A percentile compares a stretch with the other conserved stretches of the same genome.
Evolutionary conservation across 768 basidiomycete genomes (phyloP).

Genomic region (Coprinopsis marcescibilis): DNA sequence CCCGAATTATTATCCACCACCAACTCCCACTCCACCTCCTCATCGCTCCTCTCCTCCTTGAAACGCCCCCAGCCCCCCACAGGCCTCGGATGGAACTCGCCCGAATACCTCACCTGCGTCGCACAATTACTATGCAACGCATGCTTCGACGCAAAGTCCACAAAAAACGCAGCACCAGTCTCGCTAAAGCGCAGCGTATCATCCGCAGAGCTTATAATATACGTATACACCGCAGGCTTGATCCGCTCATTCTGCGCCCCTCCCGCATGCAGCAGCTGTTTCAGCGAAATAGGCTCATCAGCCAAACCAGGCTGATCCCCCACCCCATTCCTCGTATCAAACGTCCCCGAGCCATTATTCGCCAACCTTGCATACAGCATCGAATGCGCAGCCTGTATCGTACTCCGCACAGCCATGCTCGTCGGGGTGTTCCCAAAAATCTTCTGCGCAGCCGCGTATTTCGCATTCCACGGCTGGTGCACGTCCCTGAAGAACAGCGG

Average conservation of each 20-base stretch:
- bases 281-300: conserved; percentile 10
- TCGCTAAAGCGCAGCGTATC: conserved; percentile 79
- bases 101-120: conserved; percentile 60
- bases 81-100: conserved; percentile 76
- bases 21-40: conserved; percentile 67
- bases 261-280: conserved; percentile 47
- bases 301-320: not conserved
- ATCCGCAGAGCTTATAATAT: conserved; percentile 72
- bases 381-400: conserved; percentile 67
- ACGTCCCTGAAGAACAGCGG: conserved; percentile 52
- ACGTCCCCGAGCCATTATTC: conserved; percentile 55
- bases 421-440: conserved; percentile 60
- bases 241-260: conserved; percentile 36
- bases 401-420: conserved; percentile 57
- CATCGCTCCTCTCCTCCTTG: conserved; percentile 47
- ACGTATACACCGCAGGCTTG: conserved; percentile 83
- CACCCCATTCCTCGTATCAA: conserved; percentile 44
- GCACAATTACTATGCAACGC: conserved; percentile 77
- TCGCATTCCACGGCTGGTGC: conserved; percentile 60
- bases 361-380: conserved; percentile 69
- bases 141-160: conserved; percentile 84
- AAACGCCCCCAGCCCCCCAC: conserved; percentile 64
- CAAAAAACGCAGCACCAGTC: conserved; percentile 82
- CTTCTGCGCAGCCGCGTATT: conserved; percentile 64
- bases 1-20: conserved; percentile 86